Conservation (phyloP, 192 early-diverging fungal species). For the Coemansia erecta region DNA sequence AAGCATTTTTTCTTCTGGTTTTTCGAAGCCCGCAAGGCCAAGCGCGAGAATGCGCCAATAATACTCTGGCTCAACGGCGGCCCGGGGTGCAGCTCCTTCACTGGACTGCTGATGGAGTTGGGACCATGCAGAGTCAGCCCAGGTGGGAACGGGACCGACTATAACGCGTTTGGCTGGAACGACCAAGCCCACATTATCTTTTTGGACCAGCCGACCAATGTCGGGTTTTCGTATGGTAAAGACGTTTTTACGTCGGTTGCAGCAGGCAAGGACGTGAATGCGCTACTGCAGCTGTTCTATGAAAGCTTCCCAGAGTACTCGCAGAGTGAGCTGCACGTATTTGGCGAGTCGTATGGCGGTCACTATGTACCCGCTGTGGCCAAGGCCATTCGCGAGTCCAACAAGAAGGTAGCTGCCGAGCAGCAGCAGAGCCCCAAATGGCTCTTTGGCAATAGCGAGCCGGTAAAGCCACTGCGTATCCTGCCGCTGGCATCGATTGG, state of each 20-base stretch:
- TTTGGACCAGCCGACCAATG: slow-evolving; percentile 86
- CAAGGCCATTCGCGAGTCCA: slow-evolving; percentile 72
- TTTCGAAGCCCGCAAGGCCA: slow-evolving; percentile 83
- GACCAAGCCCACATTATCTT: slow-evolving; percentile 83
- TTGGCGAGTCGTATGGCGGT: slow-evolving; percentile 86
- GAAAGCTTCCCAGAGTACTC: slow-evolving; percentile 81
- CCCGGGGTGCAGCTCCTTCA: slow-evolving; percentile 79
- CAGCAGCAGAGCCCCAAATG: slow-evolving; percentile 14
- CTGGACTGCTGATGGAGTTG: slow-evolving; percentile 78
- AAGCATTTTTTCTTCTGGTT: slow-evolving; percentile 96
- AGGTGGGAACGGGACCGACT: slow-evolving; percentile 63
- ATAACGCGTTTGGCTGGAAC: slow-evolving; percentile 87
- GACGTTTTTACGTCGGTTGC: slow-evolving; percentile 67
- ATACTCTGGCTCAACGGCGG: slow-evolving; percentile 81
- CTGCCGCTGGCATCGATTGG: slow-evolving; percentile 75
- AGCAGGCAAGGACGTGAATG: slow-evolving; percentile 85
- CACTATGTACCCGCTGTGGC: slow-evolving; percentile 96
- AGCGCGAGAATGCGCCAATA: slow-evolving; percentile 68
- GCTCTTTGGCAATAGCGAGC: not conserved
- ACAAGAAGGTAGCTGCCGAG: slow-evolving; percentile 44
- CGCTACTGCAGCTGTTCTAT: slow-evolving; percentile 91
- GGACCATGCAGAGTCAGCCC: slow-evolving; percentile 83
- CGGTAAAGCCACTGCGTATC: slow-evolving; percentile 17
- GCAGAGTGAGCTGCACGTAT: slow-evolving; percentile 78
- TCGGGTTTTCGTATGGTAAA: slow-evolving; percentile 86